Base-by-base conservation (phyloP, 2,329 filamentous ascomycete genomes). In the Pezicula neosporulosa region DNA sequence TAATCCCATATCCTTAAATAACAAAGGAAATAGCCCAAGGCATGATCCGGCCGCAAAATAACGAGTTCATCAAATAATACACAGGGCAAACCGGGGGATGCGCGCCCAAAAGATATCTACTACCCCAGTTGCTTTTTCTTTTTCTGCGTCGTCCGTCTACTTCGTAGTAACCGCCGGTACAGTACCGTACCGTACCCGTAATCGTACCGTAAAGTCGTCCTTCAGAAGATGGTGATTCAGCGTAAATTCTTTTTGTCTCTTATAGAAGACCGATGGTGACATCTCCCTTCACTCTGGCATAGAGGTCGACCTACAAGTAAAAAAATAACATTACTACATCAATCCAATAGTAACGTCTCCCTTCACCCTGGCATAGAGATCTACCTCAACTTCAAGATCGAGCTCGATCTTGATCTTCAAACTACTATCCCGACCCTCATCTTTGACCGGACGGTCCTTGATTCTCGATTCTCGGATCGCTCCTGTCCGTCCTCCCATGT, bases 371-470 rank as follows among this genome's bases (percentile, higher is more conserved):
- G 68, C 68, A 52, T 71, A 70, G 51, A 70, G 64, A 62, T 70
- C 68, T 63, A 70, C 68, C 68, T 70, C 63, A 45, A 66, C 64
- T 62, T 66, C 65, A 38, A 64, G 63, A 63, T 72, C 69, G 53
- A 72, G 49, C 61, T 72, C 69, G 54, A 72, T 70, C 61, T 71
- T 70, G 57, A 72, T 68, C 61, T 71, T 71, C 58, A 71, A 56
- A 53, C 61, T 66, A 57, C 67, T 70, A 49, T 70, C 69, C 56
- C 68, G 61, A 45, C 61, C 61, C 53, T 67, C 67, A 43, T 61
- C 57, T 33, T 68, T 68, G 21, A 52, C 28, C 18, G 68, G 69
- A 10, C 69, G 57, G 56, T 72, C 68, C 47, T 68, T 64, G 55
- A 72, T 71, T 49, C 69, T 61, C 1, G 68, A 71, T 54, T 72